Evolutionary conservation across 768 basidiomycete genomes (phyloP), one percentile per base, ranked within the genome.

Genomic region (Lyophyllum atratum): DNA sequence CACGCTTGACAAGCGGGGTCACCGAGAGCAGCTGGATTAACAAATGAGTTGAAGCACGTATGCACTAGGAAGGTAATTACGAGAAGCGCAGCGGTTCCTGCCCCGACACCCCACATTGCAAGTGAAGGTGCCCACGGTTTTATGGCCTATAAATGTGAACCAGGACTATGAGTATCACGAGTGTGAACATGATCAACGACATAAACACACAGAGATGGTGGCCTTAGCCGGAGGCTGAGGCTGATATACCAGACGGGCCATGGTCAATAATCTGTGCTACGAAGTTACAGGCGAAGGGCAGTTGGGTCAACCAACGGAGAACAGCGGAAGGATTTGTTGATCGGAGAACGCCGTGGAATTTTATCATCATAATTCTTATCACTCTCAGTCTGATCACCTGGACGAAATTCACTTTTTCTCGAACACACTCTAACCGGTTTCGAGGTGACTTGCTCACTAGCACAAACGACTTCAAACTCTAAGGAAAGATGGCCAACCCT

Each of bases 1-100:
- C 88, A 40, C 86, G 85, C 74, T 84, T 88, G 61, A 94, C 88
- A 42, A 92, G 79, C n/a, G 92, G 92, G 0, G 91, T 93, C 47
- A 90, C 89, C 6, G 92, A 93, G 50, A 93, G 80, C 33, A 93
- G 61, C 89, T 92, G 66, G 33, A 50, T 25, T 15, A 44, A 58
- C 11, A 57, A 40, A 55, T 29, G 25, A 50, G 37, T 37, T 21
- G n/a, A 52, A 37, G 45, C 31, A 33, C 43, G 15, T 37, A 51
- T 21, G 39, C 39, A 15, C 40, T 31, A 48, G 40, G 14, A 59
- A 33, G 28, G 46, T 54, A 75, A 84, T 60, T 70, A 92, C 91
- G 66, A 90, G 80, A 67, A 92, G 72, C 47, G 80, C 87, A 49
- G 84, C 81, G 29, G 85, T 76, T 52, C 92, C 90, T 61, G 75